phyloP scores from a whole-genome alignment of 148 eudicot species.

The Oxyria digyna region DNA sequence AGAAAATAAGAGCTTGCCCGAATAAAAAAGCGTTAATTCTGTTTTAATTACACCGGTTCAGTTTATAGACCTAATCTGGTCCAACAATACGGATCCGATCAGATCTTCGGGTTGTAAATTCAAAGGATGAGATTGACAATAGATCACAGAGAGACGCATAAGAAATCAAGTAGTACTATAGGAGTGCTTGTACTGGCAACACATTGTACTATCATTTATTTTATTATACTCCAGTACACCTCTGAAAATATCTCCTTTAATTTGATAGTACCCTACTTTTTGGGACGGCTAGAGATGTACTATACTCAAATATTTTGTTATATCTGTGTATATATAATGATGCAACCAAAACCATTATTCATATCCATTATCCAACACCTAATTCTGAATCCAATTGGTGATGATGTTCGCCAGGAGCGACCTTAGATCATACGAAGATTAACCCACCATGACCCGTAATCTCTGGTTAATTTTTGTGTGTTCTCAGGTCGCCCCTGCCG shows the following conservation, averaged over 20 bases:
- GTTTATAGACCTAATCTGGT: too few species aligned
- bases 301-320: not conserved
- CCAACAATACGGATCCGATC: too few species aligned
- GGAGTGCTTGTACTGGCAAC: not conserved
- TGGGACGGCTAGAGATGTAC: not conserved
- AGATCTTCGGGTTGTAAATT: too few species aligned
- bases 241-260: not conserved
- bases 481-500: slow-evolving; percentile 91
- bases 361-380: not conserved
- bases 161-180: not conserved
- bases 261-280: not conserved
- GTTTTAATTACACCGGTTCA: too few species aligned
- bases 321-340: not conserved
- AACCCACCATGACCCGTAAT: not conserved
- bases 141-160: not conserved
- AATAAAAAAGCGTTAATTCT: too few species aligned
- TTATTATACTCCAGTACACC: not conserved
- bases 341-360: not conserved
- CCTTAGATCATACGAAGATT: not conserved
- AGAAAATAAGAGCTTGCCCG: too few species aligned
- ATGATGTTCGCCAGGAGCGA: not conserved
- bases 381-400: not conserved
- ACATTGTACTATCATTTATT: not conserved
- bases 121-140: not conserved
- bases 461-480: slow-evolving; percentile 23